Evolutionary conservation across 345 rosid species (phyloP), one percentile per base, ranked within the genome.

Genomic region (Rhizophora mangle): DNA sequence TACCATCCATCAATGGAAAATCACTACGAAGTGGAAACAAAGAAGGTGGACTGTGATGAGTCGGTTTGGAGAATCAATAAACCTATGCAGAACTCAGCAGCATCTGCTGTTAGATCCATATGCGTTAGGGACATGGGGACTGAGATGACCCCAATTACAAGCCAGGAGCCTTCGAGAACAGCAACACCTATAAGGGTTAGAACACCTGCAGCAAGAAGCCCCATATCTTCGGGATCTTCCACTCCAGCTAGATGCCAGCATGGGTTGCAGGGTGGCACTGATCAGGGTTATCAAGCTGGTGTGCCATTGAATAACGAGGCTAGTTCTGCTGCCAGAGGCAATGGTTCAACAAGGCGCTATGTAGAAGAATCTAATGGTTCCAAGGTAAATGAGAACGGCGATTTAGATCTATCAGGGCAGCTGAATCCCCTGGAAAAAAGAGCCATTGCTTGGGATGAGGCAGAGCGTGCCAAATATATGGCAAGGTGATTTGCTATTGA

Each of bases 121-220:
- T 86, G 93, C 71, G 91, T 94, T 66, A 86, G 96, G 67, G 97
- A 94, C 60, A 94, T 89, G 95, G 97, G 98, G 67, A 94, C 98
- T 30, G 98, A 94, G 83, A 94, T 94, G 98, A 91, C 97, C 68
- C 97, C 95, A 0, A 84, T 86, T 7, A 92, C 89, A 1, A 94
- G 98, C 75, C 93, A 87, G 77, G 93, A 94, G 82, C 98, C 98
- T 34, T 94, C 97, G 4, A 86, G 97, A 82, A 84, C 96, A 6
- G 88, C 87, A 27, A 91, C 96, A 1, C 97, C 98, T 0, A 85
- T 94, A 15, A 76, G 97, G 76, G 93, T 93, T 54, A 83, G 85
- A 2, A 87, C 98, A 47, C 97, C 93, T 1, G 88, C 81, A 0
- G 81, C 83, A 29, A 82, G 88, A 71, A 93, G 96, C 70, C 98